These are phyloP conservation scores for Cicer judaicum DNA, from an alignment of 306 rosid species.

Conservation along the genomic window DNA sequence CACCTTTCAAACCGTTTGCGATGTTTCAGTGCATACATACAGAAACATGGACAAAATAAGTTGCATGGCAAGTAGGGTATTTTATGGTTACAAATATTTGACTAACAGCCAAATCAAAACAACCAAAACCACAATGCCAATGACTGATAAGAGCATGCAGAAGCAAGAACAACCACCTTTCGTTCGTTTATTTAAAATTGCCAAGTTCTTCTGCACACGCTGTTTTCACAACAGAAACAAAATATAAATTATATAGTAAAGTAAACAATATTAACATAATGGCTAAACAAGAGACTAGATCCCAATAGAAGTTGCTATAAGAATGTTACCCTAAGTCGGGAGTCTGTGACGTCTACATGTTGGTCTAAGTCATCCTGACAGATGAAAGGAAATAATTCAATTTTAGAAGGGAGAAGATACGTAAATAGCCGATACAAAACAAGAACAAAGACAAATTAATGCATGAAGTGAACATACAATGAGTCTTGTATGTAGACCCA, in stretches of 20 bases:
- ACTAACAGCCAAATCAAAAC: slow-evolving; percentile 62
- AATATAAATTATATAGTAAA: slow-evolving; percentile 27
- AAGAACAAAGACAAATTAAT: slow-evolving; percentile 17
- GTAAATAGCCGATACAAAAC: slow-evolving; percentile 12
- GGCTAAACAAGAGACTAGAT: slow-evolving; percentile 18
- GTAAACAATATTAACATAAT: slow-evolving; percentile 8
- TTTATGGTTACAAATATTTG: slow-evolving; percentile 62
- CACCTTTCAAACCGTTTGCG: slow-evolving; percentile 25
- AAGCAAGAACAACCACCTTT: slow-evolving; percentile 89
- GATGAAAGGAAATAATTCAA: slow-evolving; percentile 30
- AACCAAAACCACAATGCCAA: slow-evolving; percentile 70
- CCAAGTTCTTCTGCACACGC: slow-evolving; percentile 91
- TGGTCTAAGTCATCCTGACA: slow-evolving; percentile 88
- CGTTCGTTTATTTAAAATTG: slow-evolving; percentile 74
- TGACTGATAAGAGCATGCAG: slow-evolving; percentile 71
- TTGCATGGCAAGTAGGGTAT: slow-evolving; percentile 5
- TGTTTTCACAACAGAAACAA: slow-evolving; percentile 53
- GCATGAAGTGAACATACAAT: slow-evolving; percentile 60
- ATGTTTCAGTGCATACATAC: slow-evolving; percentile 37
- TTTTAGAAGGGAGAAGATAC: not conserved
- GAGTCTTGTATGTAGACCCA: slow-evolving; percentile 80
- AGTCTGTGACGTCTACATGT: slow-evolving; percentile 83
- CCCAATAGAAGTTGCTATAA: slow-evolving; percentile 27
- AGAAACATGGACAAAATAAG: slow-evolving; percentile 26
- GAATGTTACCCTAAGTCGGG: slow-evolving; percentile 74